Percentiles rank a stretch among this genome's conserved stretches.
These are phyloP conservation scores for Eragrostis tef DNA, from an alignment of 202 grass and related monocot species.

Conservation along the genomic window DNA sequence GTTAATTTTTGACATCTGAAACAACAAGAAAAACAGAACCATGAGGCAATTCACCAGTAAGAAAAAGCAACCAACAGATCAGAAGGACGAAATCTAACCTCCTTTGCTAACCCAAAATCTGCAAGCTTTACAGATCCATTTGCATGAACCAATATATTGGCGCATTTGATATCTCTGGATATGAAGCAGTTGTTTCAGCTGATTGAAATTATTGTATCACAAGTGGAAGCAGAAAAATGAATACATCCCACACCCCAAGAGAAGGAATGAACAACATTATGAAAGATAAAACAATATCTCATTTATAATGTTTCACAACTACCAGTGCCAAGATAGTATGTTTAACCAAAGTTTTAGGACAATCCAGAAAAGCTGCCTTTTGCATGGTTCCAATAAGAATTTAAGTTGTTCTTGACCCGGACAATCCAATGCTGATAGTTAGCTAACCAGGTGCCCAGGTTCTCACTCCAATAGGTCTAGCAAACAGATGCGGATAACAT, in stretches of 20 bases:
- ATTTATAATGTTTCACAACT: constrained; percentile 1
- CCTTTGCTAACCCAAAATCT: constrained; percentile 97
- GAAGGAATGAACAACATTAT: background rate
- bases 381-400: background rate
- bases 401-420: background rate
- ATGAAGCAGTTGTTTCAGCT: constrained; percentile 48
- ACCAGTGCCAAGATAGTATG: background rate
- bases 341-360: background rate
- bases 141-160: constrained; percentile 96
- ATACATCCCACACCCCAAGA: constrained; percentile 4
- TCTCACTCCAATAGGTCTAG: background rate
- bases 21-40: constrained; percentile 37
- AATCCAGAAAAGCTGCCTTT: background rate
- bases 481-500: background rate
- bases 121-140: constrained; percentile 99
- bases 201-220: background rate
- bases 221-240: constrained; percentile 27
- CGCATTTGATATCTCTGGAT: constrained; percentile 94
- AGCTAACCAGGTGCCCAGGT: background rate
- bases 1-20: constrained; percentile 94
- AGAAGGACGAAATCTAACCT: constrained; percentile 58
- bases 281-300: background rate
- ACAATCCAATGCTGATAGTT: constrained; percentile 14
- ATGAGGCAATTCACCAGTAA: constrained; percentile 44
- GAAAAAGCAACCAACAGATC: constrained; percentile 16